Conservation (phyloP, 805 yeast genomes). For the Nakazawaea molendinolei region DNA sequence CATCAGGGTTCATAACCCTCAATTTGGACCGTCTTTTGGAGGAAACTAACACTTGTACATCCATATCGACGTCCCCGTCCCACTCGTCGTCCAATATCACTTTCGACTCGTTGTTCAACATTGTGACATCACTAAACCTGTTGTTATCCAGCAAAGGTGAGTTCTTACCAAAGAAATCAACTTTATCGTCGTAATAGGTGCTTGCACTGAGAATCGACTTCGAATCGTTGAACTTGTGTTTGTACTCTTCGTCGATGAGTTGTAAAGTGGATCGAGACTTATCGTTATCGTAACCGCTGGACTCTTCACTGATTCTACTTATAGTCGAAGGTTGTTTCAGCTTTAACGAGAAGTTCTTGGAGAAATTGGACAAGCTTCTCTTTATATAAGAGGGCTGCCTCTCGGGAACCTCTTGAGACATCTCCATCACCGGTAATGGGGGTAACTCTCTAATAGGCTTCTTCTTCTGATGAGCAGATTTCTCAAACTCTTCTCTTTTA, state of each 20-base stretch:
- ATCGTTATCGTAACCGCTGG: neutral
- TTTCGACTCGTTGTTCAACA: constrained; percentile 1
- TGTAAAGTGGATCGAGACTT: constrained; percentile 12
- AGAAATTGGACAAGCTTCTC: constrained; percentile 24
- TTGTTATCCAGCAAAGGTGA: constrained; percentile 1
- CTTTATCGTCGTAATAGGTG: constrained; percentile 8
- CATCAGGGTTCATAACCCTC: constrained; percentile 58
- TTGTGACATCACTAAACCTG: constrained; percentile 15
- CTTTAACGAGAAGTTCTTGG: constrained; percentile 13
- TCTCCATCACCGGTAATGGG: neutral
- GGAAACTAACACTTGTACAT: constrained; percentile 68
- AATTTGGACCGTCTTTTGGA: constrained; percentile 55
- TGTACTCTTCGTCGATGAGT: constrained; percentile 2
- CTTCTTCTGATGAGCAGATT: constrained; percentile 10
- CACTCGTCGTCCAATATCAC: constrained; percentile 18
- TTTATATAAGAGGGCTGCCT: constrained; percentile 13
- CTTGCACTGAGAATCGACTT: constrained; percentile 8
- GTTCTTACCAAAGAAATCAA: neutral
- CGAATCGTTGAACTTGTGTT: constrained; percentile 3
- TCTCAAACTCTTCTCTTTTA: constrained; percentile 41
- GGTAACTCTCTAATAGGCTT: constrained; percentile 2
- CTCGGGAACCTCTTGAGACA: constrained; percentile 1
- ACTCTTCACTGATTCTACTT: neutral
- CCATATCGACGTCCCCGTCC: constrained; percentile 39
- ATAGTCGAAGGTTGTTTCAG: neutral